These are phyloP conservation scores for Alternaria hordeiaustralica DNA, from an alignment of 2,329 filamentous ascomycete species.

Conservation along the genomic window DNA sequence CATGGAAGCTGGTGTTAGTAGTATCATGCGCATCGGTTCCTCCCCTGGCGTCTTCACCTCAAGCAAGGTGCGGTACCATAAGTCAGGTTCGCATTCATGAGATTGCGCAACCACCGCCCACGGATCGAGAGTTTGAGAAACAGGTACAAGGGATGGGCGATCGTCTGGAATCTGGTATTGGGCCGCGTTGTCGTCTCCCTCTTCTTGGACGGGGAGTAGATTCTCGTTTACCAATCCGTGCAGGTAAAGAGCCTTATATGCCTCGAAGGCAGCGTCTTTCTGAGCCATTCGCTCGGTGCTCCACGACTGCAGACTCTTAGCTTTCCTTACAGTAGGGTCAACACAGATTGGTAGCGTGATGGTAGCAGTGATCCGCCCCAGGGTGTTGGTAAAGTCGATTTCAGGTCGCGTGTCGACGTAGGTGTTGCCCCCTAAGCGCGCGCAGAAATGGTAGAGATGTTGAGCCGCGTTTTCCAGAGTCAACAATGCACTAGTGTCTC, in stretches of 20 bases:
- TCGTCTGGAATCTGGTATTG: conserved; percentile 35
- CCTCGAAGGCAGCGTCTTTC: conserved; percentile 83
- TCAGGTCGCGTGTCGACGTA: conserved; percentile 72
- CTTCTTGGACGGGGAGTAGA: conserved; percentile 67
- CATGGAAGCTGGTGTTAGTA: conserved; percentile 30
- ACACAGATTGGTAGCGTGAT: conserved; percentile 76
- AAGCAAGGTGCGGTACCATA: conserved; percentile 30
- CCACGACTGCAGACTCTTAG: conserved; percentile 66
- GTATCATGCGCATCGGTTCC: conserved; percentile 24
- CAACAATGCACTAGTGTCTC: conserved; percentile 64
- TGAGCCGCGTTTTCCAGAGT: conserved; percentile 74
- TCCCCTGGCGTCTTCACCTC: conserved; percentile 17
- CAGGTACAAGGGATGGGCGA: conserved; percentile 34
- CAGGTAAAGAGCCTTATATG: conserved; percentile 74
- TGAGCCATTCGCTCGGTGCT: conserved; percentile 72
- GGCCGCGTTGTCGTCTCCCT: conserved; percentile 21
- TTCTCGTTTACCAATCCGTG: conserved; percentile 77
- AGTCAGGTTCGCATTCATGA: conserved; percentile 15
- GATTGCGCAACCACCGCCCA: conserved; percentile 31
- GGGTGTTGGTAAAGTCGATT: conserved; percentile 63
- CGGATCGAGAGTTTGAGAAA: conserved; percentile 37
- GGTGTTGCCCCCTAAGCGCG: conserved; percentile 61
- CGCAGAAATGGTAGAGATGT: conserved; percentile 86
- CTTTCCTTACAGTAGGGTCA: conserved; percentile 64
- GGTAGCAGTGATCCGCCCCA: conserved; percentile 56